Conservation (phyloP, 306 rosid genomes). For the Fagus crenata region DNA sequence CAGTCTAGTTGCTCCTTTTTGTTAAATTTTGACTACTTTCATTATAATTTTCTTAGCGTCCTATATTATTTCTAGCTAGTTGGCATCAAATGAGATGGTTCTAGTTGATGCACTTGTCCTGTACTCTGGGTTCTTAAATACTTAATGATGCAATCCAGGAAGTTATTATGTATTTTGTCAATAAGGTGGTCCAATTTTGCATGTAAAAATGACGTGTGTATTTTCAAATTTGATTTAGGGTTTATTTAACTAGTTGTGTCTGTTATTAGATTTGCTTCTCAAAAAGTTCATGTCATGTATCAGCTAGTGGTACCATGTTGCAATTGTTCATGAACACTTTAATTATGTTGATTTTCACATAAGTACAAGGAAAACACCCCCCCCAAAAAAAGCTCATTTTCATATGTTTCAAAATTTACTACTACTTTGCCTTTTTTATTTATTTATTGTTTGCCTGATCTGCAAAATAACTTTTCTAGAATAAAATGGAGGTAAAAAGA, state of each 20-base stretch:
- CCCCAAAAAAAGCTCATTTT: background rate
- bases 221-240: background rate
- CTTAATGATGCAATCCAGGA: conserved; percentile 27
- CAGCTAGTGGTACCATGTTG: background rate
- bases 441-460: background rate
- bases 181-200: conserved; percentile 29
- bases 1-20: conserved; percentile 65
- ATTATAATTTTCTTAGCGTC: conserved; percentile 7
- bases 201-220: background rate
- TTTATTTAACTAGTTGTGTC: background rate
- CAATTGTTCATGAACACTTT: background rate
- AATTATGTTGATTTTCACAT: background rate
- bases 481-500: conserved; percentile 23
- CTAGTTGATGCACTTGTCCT: conserved; percentile 32
- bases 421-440: background rate
- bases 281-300: background rate
- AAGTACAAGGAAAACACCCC: background rate
- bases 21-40: conserved; percentile 23
- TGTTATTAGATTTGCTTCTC: background rate
- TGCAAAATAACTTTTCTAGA: conserved; percentile 3
- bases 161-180: conserved; percentile 3
- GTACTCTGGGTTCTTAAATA: conserved; percentile 30
- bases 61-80: background rate
- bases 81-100: conserved; percentile 32
- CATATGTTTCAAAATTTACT: background rate